Conservation (phyloP, 2,329 filamentous ascomycete species). For the Pseudocercospora macadamiae region DNA sequence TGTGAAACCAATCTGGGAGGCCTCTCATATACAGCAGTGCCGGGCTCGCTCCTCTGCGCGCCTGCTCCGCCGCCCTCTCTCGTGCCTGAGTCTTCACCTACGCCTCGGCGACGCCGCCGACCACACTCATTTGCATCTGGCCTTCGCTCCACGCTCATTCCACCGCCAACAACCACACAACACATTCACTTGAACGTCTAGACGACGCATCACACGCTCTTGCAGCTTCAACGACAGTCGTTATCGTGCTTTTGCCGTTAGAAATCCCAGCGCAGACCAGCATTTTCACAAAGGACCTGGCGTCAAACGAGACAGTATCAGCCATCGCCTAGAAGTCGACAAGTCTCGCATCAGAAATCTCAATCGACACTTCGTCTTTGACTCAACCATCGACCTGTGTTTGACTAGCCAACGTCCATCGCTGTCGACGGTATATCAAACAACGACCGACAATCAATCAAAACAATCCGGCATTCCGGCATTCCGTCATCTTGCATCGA, state of each 20-base stretch:
- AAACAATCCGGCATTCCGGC: slow-evolving; percentile 17
- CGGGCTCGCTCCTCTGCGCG: slow-evolving; percentile 2
- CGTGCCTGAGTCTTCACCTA: slow-evolving; percentile 1
- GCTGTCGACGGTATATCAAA: slow-evolving; percentile 5
- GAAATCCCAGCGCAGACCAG: neutral
- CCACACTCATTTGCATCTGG: slow-evolving; percentile 3
- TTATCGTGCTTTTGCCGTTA: slow-evolving; percentile 5
- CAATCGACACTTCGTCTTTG: slow-evolving; percentile 10
- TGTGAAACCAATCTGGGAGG: slow-evolving; percentile 10
- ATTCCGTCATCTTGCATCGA: slow-evolving; percentile 19
- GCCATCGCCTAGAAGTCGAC: slow-evolving; percentile 22
- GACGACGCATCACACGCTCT: slow-evolving; percentile 18
- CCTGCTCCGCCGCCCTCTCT: slow-evolving; percentile 15
- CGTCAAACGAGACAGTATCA: slow-evolving; percentile 25
- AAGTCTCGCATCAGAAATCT: slow-evolving; percentile 17
- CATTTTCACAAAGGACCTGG: slow-evolving; percentile 12
- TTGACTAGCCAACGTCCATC: slow-evolving; percentile 1
- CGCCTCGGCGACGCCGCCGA: slow-evolving; percentile 7
- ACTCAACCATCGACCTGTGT: neutral
- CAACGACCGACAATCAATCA: neutral
- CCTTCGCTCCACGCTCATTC: slow-evolving; percentile 13
- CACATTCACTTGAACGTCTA: slow-evolving; percentile 13
- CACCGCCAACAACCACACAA: neutral
- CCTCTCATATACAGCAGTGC: slow-evolving; percentile 15
- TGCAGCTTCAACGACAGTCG: slow-evolving; percentile 19